A percentile compares a stretch with the other conserved stretches of the same genome.
phyloP scores from a whole-genome alignment of 495 filamentous ascomycete genomes.

The Penicillium mononematosum region DNA sequence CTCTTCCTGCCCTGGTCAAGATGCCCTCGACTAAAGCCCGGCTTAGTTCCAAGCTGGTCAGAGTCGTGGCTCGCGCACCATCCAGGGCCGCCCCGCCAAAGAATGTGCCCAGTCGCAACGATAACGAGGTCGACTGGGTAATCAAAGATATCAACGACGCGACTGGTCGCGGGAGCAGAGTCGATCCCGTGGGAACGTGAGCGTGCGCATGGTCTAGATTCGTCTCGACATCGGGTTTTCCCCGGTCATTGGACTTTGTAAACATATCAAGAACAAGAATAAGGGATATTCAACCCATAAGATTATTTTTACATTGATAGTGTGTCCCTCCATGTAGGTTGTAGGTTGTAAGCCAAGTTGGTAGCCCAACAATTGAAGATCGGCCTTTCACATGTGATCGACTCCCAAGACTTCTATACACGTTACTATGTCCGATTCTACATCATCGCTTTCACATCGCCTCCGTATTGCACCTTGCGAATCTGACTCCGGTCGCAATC shows the following conservation, averaged over 20 bases:
- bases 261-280: constrained; percentile 21
- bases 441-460: constrained; percentile 50
- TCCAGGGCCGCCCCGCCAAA: constrained; percentile 64
- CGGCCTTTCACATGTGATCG: constrained; percentile 25
- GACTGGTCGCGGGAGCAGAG: constrained; percentile 64
- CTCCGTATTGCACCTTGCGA: constrained; percentile 51
- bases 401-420: not conserved
- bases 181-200: constrained; percentile 41
- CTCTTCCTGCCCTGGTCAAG: constrained; percentile 64
- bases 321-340: not conserved
- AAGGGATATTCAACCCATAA: constrained; percentile 2
- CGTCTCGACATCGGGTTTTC: constrained; percentile 3
- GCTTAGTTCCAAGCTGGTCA: constrained; percentile 68
- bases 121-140: constrained; percentile 66
- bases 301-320: not conserved
- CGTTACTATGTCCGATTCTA: constrained; percentile 17
- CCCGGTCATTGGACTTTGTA: constrained; percentile 10
- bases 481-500: constrained; percentile 54
- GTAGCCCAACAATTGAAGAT: not conserved
- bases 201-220: constrained; percentile 7
- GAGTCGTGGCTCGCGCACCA: constrained; percentile 64
- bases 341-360: not conserved
- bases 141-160: constrained; percentile 69
- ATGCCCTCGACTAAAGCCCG: constrained; percentile 66
- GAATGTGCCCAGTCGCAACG: constrained; percentile 66